Conservation (phyloP, 352 stramenopile genomes). For the Phytopythium vexans region DNA sequence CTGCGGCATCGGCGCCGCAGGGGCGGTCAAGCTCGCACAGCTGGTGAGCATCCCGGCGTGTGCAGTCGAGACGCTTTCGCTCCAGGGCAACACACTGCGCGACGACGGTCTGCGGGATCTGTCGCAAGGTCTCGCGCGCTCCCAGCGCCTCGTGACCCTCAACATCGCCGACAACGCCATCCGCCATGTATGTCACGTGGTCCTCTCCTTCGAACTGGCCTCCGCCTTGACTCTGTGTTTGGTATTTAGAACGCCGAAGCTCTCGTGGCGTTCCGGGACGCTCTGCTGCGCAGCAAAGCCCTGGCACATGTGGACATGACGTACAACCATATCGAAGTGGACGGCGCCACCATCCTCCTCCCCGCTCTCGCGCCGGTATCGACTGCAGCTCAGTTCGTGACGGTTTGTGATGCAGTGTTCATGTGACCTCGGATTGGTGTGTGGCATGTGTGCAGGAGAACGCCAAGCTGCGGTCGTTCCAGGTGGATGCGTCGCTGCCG, state of each 20-base stretch:
- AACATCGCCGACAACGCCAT: conserved; percentile 82
- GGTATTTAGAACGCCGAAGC: conserved; percentile 38
- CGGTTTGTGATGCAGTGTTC: background rate
- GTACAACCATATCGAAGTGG: conserved; percentile 70
- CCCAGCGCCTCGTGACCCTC: conserved; percentile 49
- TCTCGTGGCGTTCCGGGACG: conserved; percentile 54
- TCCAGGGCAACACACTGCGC: conserved; percentile 57
- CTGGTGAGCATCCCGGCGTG: conserved; percentile 56
- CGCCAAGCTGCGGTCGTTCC: conserved; percentile 62
- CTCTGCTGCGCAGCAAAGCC: conserved; percentile 58
- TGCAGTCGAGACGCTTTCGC: conserved; percentile 51
- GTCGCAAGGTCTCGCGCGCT: conserved; percentile 63
- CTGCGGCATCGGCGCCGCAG: conserved; percentile 38
- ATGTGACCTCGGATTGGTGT: background rate
- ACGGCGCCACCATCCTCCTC: conserved; percentile 59
- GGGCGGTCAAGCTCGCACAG: conserved; percentile 69
- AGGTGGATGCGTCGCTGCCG: conserved; percentile 72
- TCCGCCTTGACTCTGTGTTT: background rate
- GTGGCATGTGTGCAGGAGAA: conserved; percentile 32
- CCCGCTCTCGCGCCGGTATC: conserved; percentile 45
- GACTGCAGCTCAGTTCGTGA: background rate
- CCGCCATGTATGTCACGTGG: conserved; percentile 41
- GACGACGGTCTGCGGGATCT: conserved; percentile 66
- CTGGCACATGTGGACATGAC: conserved; percentile 74
- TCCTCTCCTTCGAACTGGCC: background rate